Evolutionary conservation across 345 rosid genomes (phyloP).

Genomic region (Euphorbia lathyris): DNA sequence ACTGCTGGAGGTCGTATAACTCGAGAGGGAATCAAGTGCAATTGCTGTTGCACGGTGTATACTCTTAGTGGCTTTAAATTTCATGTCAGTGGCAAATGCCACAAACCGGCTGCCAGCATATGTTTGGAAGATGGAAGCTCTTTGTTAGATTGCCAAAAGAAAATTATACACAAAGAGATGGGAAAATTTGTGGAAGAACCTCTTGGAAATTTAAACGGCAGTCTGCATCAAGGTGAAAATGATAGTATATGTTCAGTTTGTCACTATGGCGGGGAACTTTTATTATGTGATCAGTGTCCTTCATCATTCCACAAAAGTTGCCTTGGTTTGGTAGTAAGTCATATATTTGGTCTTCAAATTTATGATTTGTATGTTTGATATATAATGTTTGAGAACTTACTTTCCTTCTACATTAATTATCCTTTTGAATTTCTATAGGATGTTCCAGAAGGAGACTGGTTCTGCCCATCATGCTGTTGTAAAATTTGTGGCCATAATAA

Average conservation of each 20-base stretch:
- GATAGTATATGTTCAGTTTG: conserved; percentile 68
- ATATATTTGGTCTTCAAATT: background rate
- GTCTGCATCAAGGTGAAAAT: conserved; percentile 41
- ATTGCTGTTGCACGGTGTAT: conserved; percentile 53
- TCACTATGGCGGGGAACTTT: conserved; percentile 72
- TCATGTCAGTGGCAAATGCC: conserved; percentile 45
- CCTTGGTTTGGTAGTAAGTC: conserved; percentile 49
- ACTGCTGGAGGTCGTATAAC: conserved; percentile 53
- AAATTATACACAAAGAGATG: conserved; percentile 27
- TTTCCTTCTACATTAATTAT: too few relatives aligned
- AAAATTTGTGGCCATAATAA: too few relatives aligned
- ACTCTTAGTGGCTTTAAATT: conserved; percentile 46
- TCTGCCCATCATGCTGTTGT: too few relatives aligned
- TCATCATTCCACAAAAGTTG: conserved; percentile 72
- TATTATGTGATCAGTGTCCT: conserved; percentile 80
- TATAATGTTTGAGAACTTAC: too few relatives aligned
- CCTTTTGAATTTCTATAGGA: too few relatives aligned
- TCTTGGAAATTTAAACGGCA: conserved; percentile 28
- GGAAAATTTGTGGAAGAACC: conserved; percentile 21
- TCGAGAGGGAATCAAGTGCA: conserved; percentile 66
- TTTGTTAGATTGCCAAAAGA: conserved; percentile 55
- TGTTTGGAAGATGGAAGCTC: conserved; percentile 77
- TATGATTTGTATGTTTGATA: background rate
- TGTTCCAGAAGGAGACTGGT: too few relatives aligned
- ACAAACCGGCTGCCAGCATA: conserved; percentile 51